phyloP scores from a whole-genome alignment of 2,329 filamentous ascomycete genomes.

The Talaromyces rugulosus region DNA sequence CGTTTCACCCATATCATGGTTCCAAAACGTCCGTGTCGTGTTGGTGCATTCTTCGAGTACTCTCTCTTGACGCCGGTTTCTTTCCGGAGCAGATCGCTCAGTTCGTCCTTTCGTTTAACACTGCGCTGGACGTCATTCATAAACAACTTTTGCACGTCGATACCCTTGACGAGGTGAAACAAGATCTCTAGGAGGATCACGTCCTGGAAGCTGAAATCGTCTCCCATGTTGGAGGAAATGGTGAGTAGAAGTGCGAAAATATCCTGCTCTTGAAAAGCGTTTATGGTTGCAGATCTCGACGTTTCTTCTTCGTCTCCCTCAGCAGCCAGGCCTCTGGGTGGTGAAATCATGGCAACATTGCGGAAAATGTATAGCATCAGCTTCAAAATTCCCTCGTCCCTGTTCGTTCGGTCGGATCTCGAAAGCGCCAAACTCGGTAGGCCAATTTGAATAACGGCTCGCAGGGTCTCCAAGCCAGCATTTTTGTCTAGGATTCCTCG shows the following conservation, averaged over 20 bases:
- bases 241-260: conserved; percentile 82
- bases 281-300: conserved; percentile 80
- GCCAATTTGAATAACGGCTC: conserved; percentile 74
- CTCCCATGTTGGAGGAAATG: conserved; percentile 85
- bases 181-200: conserved; percentile 85
- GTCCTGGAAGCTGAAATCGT: conserved; percentile 88
- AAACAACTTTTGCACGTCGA: conserved; percentile 79
- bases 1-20: conserved; percentile 97
- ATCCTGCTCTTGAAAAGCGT: conserved; percentile 86
- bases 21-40: conserved; percentile 88
- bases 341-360: conserved; percentile 80
- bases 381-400: conserved; percentile 90
- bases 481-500: conserved; percentile 74
- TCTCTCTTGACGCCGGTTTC: conserved; percentile 78
- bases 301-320: conserved; percentile 89
- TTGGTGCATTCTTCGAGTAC: conserved; percentile 73
- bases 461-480: conserved; percentile 70
- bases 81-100: conserved; percentile 70
- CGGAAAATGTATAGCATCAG: conserved; percentile 83
- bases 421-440: conserved; percentile 80
- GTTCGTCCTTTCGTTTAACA: conserved; percentile 66
- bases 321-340: conserved; percentile 66
- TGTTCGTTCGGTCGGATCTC: conserved; percentile 66
- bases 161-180: conserved; percentile 87
- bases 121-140: conserved; percentile 71